A percentile compares a stretch with the other conserved stretches of the same genome.
These are phyloP conservation scores for Colletotrichum phormii DNA, from an alignment of 2,329 filamentous ascomycete species.

Conservation along the genomic window DNA sequence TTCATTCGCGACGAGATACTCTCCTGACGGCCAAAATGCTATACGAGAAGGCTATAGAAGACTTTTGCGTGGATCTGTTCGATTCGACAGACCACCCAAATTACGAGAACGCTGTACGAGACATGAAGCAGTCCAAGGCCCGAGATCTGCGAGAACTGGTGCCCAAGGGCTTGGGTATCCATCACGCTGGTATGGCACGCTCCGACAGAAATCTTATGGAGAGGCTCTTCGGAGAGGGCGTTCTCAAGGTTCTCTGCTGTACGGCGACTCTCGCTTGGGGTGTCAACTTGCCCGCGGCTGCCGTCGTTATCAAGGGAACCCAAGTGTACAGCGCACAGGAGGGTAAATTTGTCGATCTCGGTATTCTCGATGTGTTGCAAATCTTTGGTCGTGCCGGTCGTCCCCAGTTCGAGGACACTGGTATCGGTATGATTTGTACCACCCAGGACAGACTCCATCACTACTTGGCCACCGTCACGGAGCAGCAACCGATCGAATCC, in stretches of 20 bases:
- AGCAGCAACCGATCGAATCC: conserved; percentile 98
- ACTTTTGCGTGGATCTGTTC: conserved; percentile 83
- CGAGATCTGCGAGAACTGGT: conserved; percentile 90
- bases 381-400: conserved; percentile 98
- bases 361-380: conserved; percentile 95
- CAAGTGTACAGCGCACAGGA: conserved; percentile 97
- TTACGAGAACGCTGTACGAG: conserved; percentile 82
- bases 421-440: conserved; percentile 98
- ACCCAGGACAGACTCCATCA: conserved; percentile 93
- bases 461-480: conserved; percentile 92
- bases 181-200: conserved; percentile 96
- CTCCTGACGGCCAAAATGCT: conserved; percentile 88
- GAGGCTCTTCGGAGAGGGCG: conserved; percentile 87
- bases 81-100: conserved; percentile 82
- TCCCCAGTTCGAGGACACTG: conserved; percentile 96
- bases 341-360: conserved; percentile 95
- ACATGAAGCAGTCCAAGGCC: conserved; percentile 88
- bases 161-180: conserved; percentile 90
- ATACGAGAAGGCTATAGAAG: conserved; percentile 85
- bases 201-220: conserved; percentile 97
- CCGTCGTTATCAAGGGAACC: conserved; percentile 97
- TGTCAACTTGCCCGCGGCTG: conserved; percentile 96
- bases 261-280: conserved; percentile 98
- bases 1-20: conserved; percentile 96
- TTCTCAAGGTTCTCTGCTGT: conserved; percentile 98